A percentile compares a stretch with the other conserved stretches of the same genome.
These are phyloP conservation scores for Clarireedia paspali DNA, from an alignment of 2,329 filamentous ascomycete species.

Conservation along the genomic window DNA sequence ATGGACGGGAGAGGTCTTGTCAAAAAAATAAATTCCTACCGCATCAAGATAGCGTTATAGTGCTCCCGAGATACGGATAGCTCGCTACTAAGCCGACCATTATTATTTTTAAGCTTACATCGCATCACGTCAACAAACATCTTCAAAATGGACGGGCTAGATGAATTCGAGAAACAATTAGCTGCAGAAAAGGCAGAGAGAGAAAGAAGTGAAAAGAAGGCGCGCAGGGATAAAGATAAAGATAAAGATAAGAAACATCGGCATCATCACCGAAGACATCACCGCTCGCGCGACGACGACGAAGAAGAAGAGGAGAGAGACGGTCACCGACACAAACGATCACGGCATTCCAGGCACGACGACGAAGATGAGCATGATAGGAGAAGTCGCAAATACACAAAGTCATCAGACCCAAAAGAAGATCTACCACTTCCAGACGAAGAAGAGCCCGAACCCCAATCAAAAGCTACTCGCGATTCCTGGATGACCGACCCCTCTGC, in stretches of 20 bases:
- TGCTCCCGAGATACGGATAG: not conserved
- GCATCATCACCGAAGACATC: slow-evolving; percentile 29
- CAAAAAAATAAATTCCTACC: slow-evolving; percentile 15
- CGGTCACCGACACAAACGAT: slow-evolving; percentile 56
- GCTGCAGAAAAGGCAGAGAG: slow-evolving; percentile 54
- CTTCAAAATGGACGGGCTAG: slow-evolving; percentile 43
- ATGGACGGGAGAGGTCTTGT: slow-evolving; percentile 7
- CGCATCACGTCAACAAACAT: slow-evolving; percentile 1
- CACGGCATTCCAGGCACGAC: slow-evolving; percentile 33
- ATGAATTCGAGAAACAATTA: slow-evolving; percentile 72
- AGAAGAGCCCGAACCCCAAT: slow-evolving; percentile 30
- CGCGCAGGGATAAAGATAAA: slow-evolving; percentile 35
- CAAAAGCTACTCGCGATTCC: slow-evolving; percentile 56
- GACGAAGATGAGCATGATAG: slow-evolving; percentile 29
- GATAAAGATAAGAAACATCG: slow-evolving; percentile 31
- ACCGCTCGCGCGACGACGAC: slow-evolving; percentile 23
- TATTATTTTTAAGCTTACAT: slow-evolving; percentile 1
- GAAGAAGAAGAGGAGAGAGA: slow-evolving; percentile 29
- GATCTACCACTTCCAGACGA: slow-evolving; percentile 46
- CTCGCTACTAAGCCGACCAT: slow-evolving; percentile 1
- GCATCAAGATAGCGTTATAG: slow-evolving; percentile 3
- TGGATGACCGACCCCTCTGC: slow-evolving; percentile 93
- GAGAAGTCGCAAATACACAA: slow-evolving; percentile 31
- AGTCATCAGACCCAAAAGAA: slow-evolving; percentile 40
- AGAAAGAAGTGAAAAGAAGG: slow-evolving; percentile 39